Evolutionary conservation across 164 flowering plant genomes (phyloP).

Genomic region (Chimonanthus praecox): DNA sequence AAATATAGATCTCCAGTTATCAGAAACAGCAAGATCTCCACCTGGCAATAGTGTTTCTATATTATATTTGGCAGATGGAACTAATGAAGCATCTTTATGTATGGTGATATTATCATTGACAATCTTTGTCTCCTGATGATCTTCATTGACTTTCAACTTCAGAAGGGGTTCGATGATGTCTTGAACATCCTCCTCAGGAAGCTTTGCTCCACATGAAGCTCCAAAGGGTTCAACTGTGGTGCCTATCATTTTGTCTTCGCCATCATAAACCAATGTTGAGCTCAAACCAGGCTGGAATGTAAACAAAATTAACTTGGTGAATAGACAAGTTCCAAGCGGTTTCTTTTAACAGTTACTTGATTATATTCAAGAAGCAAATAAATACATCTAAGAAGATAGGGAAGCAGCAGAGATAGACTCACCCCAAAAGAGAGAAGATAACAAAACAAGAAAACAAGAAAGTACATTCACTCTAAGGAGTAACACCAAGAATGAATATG

Average conservation of each 20-base stretch:
- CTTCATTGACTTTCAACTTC: slow-evolving; percentile 39
- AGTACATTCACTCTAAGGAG: no score
- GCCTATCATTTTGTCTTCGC: slow-evolving; percentile 29
- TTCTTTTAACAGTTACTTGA: no score
- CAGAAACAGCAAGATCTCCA: slow-evolving; percentile 23
- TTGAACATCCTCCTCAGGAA: slow-evolving; percentile 13
- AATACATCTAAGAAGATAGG: no score
- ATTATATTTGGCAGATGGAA: slow-evolving; percentile 8
- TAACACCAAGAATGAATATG: no score
- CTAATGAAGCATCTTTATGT: background rate
- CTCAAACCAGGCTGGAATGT: slow-evolving; percentile 14
- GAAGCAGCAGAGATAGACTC: no score
- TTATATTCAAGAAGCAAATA: no score
- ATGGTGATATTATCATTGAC: slow-evolving; percentile 3
- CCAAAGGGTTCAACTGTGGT: slow-evolving; percentile 11
- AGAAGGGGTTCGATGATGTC: slow-evolving; percentile 5
- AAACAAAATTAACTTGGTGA: background rate
- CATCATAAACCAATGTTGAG: slow-evolving; percentile 67
- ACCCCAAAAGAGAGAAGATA: no score
- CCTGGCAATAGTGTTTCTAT: slow-evolving; percentile 23
- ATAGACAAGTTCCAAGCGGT: no score
- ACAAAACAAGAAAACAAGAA: no score
- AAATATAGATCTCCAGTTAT: slow-evolving; percentile 59
- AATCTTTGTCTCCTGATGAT: slow-evolving; percentile 30
- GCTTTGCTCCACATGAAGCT: slow-evolving; percentile 1